These are phyloP conservation scores for Solanum dulcamara DNA, from an alignment of 257 asterid genomes.

Conservation along the genomic window DNA sequence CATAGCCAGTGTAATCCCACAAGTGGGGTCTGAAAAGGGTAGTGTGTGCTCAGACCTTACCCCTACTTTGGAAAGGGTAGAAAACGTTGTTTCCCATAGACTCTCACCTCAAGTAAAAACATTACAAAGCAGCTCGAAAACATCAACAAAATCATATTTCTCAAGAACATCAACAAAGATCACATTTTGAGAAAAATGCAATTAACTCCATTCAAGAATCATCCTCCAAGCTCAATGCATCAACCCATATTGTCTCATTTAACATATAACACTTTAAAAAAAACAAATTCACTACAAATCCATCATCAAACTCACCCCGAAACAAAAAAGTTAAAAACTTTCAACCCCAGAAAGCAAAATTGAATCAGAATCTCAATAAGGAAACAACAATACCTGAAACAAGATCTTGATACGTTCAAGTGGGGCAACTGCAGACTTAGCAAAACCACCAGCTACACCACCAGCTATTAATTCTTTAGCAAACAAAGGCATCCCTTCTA, in stretches of 20 bases:
- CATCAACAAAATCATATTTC: neutral
- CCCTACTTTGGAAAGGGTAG: neutral
- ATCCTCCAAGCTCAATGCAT: neutral
- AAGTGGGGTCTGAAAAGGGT: no score
- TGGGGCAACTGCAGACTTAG: constrained; percentile 89
- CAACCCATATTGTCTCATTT: neutral
- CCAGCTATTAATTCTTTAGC: constrained; percentile 86
- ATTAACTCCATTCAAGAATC: neutral
- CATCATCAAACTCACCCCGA: neutral
- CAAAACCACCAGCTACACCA: constrained; percentile 92
- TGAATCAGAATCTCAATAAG: neutral
- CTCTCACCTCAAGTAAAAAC: neutral
- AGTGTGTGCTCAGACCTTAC: neutral
- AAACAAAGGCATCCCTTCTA: constrained; percentile 56
- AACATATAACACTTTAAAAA: neutral
- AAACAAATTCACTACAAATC: neutral
- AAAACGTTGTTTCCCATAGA: neutral
- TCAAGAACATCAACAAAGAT: neutral
- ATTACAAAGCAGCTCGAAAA: neutral
- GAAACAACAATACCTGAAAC: constrained; percentile 54
- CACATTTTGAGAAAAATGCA: neutral
- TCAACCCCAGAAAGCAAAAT: neutral
- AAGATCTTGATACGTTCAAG: constrained; percentile 92
- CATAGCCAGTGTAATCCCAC: no score
- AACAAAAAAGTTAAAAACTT: neutral